Evolutionary conservation across 2,329 filamentous ascomycete genomes (phyloP), one percentile per base, ranked within the genome.

Genomic region (Aschersonia sp.): DNA sequence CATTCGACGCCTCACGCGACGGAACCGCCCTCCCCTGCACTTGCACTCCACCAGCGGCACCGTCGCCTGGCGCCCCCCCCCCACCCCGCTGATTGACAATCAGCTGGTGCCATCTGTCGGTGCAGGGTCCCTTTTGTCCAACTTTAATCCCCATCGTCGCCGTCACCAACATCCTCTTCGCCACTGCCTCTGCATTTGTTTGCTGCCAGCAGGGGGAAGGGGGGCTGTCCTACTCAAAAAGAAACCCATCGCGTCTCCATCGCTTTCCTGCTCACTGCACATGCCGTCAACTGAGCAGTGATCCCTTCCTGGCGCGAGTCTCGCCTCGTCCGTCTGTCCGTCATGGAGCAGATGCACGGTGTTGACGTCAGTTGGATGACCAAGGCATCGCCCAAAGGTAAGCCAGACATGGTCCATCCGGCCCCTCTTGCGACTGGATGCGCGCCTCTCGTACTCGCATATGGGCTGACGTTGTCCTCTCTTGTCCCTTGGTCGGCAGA

Each of bases 351-450:
- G 57, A 78, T 86, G 54, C 81, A 88, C 63, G 82, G 83, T 55
- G 78, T 94, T 59, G 88, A 94, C 67, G 87, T 94, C 60, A 89
- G 84, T 66, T 94, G 88, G 88, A 84, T 94, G 72, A 75, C 75
- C 56, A 85, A 92, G 66, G 84, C 85, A 61, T 79, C 83, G 56
- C 80, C 82, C 53, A 89, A 85, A 83, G 87, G 88, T 86, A 73
- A 40, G 44, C 31, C 31, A 28, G 30, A n/a, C n/a, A 4, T 46
- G n/a, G 10, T 9, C 10, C n/a, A 41, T 43, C 6, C 45, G 9
- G 42, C 5, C 9, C 12, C 9, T 20, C 5, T 30, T 32, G 29
- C 30, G 3, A 28, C n/a, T 42, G 32, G 3, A 40, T 31, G 9
- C 40, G 4, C 32, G 32, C 32, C 7, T 2, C 9, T 20, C 40